Evolutionary conservation across 208 protist genomes (phyloP).

Genomic region (Acanthamoeba lenticulata): DNA sequence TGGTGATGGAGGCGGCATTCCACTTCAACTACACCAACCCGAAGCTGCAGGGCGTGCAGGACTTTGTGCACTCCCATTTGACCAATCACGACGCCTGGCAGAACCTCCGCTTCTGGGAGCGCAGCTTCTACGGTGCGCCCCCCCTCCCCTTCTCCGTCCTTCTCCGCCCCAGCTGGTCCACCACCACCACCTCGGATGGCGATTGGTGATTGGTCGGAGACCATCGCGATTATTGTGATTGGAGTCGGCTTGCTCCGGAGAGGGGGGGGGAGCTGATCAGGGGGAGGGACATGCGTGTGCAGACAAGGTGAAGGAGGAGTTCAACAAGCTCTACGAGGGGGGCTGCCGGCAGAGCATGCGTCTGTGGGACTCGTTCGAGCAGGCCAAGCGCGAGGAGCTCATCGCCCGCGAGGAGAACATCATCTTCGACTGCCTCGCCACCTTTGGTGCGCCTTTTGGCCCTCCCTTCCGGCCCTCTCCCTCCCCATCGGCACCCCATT

Average conservation of each 20-base stretch:
- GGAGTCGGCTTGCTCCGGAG: no score
- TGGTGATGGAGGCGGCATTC: conserved; percentile 18
- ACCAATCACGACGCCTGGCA: conserved; percentile 32
- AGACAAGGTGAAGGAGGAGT: conserved; percentile 54
- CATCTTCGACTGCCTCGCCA: conserved; percentile 46
- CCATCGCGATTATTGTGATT: no score
- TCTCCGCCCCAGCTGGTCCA: no score
- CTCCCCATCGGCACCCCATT: no score
- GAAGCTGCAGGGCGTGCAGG: conserved; percentile 3
- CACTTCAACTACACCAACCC: conserved; percentile 8
- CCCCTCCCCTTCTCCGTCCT: no score
- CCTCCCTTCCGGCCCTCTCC: no score
- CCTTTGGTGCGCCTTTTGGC: conserved; percentile 39
- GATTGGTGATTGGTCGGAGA: neutral
- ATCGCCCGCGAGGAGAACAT: conserved; percentile 33
- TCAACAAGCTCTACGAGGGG: neutral
- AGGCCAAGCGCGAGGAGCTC: neutral
- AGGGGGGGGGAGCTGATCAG: no score
- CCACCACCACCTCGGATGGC: neutral
- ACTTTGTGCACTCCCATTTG: conserved; percentile 5
- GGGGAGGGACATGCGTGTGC: neutral
- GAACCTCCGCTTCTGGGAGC: conserved; percentile 29
- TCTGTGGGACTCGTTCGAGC: neutral
- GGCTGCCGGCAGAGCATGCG: neutral
- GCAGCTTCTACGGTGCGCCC: conserved; percentile 10